Evolutionary conservation across 805 yeast species (phyloP), one percentile per base, ranked within the genome.

Genomic region (Metschnikowia amazonensis): DNA sequence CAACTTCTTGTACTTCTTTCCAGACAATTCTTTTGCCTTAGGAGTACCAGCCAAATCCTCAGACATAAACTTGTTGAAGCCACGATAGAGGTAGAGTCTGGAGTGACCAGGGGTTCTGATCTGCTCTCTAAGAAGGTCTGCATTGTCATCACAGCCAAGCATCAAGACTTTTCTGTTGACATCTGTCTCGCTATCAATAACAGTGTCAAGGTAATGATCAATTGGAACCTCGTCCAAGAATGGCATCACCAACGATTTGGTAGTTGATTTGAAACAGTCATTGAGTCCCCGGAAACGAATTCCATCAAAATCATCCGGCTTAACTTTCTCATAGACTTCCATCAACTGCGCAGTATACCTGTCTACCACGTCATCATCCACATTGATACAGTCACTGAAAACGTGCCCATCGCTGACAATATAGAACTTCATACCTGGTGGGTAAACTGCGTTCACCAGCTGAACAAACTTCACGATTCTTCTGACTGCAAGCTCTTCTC

Each of bases 351-450:
- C 55, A 1, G 80, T 76, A 51, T 78, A 80, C 9, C 44, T 52
- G 52, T 76, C 76, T 31, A 80, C 84, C 42, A 69, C 68, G 32
- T 67, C 68, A 56, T 80, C 85, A 57, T 77, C 80, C 28, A 79
- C 84, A 29, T 81, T 82, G 57, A 80, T 63, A 56, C 84, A 80
- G 57, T 80, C 84, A 45, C 82, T 76, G 58, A 80, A 80, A 13
- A 80, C 85, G 55, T 80, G 85, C 0, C 85, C 84, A 53, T 80
- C 85, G 57, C 81, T 76, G 25, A 80, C 82, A 52, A 80, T 77
- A 69, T 72, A 75, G 27, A 79, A 58, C 45, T 74, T 70, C 62
- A 79, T 63, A 1, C 84, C 84, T 1, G 83, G 83, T 1, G 76
- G 67, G 60, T 80, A 80, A 18, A 79, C 46, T 25, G 52, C 44